Evolutionary conservation across 1,139 yeast genomes (phyloP).

Genomic region (Yamadazyma epiphylla): DNA sequence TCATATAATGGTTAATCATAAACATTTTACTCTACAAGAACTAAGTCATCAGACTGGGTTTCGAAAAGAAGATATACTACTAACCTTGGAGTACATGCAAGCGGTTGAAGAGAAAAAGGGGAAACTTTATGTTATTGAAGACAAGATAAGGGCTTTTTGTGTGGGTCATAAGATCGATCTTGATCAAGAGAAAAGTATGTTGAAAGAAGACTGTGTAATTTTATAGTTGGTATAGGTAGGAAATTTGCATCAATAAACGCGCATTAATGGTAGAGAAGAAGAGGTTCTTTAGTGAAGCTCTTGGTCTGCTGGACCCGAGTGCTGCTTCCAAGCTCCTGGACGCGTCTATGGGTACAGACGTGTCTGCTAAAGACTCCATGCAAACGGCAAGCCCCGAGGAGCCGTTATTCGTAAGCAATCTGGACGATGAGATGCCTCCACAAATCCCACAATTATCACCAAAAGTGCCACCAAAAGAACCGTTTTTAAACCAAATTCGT

Average conservation of each 20-base stretch:
- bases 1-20: conserved; percentile 7
- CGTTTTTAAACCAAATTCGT: background rate
- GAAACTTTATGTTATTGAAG: conserved; percentile 17
- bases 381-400: too few relatives aligned
- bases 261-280: conserved; percentile 3
- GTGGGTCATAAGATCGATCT: conserved; percentile 20
- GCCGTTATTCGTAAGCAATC: background rate
- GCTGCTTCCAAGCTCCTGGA: too few relatives aligned
- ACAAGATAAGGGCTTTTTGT: conserved; percentile 32
- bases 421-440: background rate
- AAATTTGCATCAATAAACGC: background rate
- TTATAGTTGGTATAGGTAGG: conserved; percentile 9
- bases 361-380: too few relatives aligned
- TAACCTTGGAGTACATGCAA: conserved; percentile 60
- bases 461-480: too few relatives aligned
- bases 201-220: conserved; percentile 26
- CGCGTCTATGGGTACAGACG: too few relatives aligned
- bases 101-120: conserved; percentile 29
- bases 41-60: conserved; percentile 65
- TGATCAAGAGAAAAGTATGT: conserved; percentile 18
- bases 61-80: conserved; percentile 62
- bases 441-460: too few relatives aligned
- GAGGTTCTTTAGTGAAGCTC: conserved; percentile 7
- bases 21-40: conserved; percentile 41
- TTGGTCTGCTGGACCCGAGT: too few relatives aligned